These are phyloP conservation scores for Bruguiera sexangula DNA, from an alignment of 345 rosid genomes.

Conservation along the genomic window DNA sequence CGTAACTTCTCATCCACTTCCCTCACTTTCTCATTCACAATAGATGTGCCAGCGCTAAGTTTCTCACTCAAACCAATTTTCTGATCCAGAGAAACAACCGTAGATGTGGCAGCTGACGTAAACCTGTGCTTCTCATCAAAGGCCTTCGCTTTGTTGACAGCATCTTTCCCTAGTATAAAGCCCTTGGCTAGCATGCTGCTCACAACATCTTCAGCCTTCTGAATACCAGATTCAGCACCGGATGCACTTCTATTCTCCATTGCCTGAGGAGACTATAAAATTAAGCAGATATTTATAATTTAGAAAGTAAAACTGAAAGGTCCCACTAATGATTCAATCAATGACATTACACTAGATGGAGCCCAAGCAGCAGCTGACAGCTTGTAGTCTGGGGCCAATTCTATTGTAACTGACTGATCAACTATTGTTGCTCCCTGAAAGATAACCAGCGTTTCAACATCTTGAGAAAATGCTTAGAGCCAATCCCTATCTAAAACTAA, in stretches of 20 bases:
- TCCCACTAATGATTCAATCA: background rate
- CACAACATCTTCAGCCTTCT: constrained; percentile 33
- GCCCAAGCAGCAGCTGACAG: constrained; percentile 16
- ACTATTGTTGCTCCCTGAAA: constrained; percentile 31
- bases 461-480: background rate
- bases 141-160: constrained; percentile 23
- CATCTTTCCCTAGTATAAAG: constrained; percentile 28
- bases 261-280: constrained; percentile 33
- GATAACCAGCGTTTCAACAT: background rate
- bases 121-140: constrained; percentile 25
- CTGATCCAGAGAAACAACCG: constrained; percentile 20
- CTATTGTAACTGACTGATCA: constrained; percentile 28
- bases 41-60: constrained; percentile 18
- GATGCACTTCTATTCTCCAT: constrained; percentile 27
- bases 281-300: background rate
- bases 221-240: constrained; percentile 21
- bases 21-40: constrained; percentile 22
- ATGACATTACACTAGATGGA: constrained; percentile 18
- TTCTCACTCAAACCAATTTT: constrained; percentile 27
- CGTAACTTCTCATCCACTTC: constrained; percentile 30
- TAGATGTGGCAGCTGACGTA: constrained; percentile 24
- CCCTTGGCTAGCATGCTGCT: constrained; percentile 30
- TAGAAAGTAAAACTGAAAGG: constrained; percentile 1
- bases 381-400: constrained; percentile 19
- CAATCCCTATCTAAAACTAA: background rate